Evolutionary conservation across 306 rosid species (phyloP), one percentile per base, ranked within the genome.

Genomic region (Cucurbita pepo): DNA sequence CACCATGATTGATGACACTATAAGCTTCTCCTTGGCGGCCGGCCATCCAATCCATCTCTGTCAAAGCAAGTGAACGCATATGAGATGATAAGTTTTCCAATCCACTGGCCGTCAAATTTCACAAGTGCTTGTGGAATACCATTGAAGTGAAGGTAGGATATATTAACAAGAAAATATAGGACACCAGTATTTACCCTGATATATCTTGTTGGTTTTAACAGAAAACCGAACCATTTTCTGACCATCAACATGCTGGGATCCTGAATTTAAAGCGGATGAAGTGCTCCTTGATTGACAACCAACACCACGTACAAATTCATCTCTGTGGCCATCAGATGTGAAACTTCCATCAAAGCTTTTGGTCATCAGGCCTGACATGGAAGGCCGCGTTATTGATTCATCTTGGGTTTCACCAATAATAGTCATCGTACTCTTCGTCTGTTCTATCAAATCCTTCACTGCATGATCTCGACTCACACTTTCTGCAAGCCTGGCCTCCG

Each of bases 41-140:
- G 15, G 83, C 78, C 19, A 79, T 73, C 88, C 94, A 91, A 10
- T 94, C 96, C 88, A 89, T 94, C 87, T 90, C 98, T 90, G 96
- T 85, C 84, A 94, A 90, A 76, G 89, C 93, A 90, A 90, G 96
- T 84, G 94, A 94, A 90, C 80, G 77, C 90, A 88, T 81, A 81
- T 90, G 88, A 94, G 96, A 88, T 74, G 86, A 87, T 82, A 94
- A 83, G 85, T 82, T 86, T 78, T 85, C 92, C 90, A 85, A 87
- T 63, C 86, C 87, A 85, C 81, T 87, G 90, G 91, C 90, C 90
- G 81, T 87, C 81, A 56, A 53, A 43, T 44, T 34, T 74, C 77
- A 74, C 76, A 71, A 25, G 72, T 67, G 74, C 44, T 43, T 38
- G 67, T 73, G 37, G 38, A 56, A 56, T 78, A 16, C 19, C 41